Percentiles rank a stretch among this genome's conserved stretches.
Evolutionary conservation across 805 yeast species (phyloP).

Genomic region (Naumovozyma castellii): DNA sequence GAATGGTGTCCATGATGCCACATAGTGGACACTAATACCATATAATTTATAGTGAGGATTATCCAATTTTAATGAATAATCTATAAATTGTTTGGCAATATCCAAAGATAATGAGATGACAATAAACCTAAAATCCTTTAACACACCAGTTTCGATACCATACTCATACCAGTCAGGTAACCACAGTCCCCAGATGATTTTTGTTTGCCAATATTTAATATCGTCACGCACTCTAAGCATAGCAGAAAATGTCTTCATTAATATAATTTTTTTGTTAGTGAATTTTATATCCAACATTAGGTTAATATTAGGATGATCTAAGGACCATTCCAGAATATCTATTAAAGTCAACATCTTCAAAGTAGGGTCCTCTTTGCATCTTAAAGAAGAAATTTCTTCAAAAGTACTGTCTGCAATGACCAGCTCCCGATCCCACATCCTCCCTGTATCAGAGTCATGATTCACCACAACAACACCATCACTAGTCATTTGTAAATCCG

Average conservation of each 20-base stretch:
- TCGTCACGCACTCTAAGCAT: conserved; percentile 34
- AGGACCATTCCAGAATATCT: conserved; percentile 34
- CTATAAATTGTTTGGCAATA: conserved; percentile 26
- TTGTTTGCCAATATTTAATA: conserved; percentile 35
- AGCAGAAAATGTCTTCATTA: conserved; percentile 32
- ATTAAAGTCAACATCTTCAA: conserved; percentile 36
- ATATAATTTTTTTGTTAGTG: conserved; percentile 35
- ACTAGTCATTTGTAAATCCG: conserved; percentile 45
- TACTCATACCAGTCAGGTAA: conserved; percentile 35
- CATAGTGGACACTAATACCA: conserved; percentile 43
- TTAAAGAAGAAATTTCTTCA: conserved; percentile 31
- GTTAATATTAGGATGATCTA: conserved; percentile 26
- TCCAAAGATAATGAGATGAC: conserved; percentile 31
- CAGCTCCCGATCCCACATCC: conserved; percentile 37
- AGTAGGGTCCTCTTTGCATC: conserved; percentile 25
- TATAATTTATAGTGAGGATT: conserved; percentile 40
- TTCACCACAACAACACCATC: conserved; percentile 48
- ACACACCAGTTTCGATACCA: conserved; percentile 33
- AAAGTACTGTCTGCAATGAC: conserved; percentile 32
- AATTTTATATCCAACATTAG: conserved; percentile 47
- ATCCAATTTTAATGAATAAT: conserved; percentile 32
- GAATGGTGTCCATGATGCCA: conserved; percentile 38
- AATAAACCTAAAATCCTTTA: conserved; percentile 30
- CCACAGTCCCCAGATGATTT: conserved; percentile 48
- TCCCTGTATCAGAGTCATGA: conserved; percentile 43